phyloP scores from a whole-genome alignment of 129 eudicot species.

The Flaveria brownii region DNA sequence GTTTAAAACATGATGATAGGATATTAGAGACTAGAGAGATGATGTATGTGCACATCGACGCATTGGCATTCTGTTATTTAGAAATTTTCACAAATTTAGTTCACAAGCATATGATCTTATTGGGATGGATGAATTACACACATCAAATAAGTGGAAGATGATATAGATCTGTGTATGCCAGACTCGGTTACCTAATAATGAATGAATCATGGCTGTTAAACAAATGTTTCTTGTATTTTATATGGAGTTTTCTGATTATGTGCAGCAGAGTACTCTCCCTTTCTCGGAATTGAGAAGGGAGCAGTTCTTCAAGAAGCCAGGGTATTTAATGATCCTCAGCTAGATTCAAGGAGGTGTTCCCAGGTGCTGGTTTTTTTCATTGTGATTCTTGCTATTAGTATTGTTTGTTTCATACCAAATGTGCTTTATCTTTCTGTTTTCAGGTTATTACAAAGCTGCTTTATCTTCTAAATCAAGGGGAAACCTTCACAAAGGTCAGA shows the following conservation, averaged over 20 bases:
- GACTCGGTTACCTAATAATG: background rate
- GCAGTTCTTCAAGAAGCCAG: conserved; percentile 97
- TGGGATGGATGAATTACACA: background rate
- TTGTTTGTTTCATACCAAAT: background rate
- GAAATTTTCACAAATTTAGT: too few species aligned
- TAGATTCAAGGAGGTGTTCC: conserved; percentile 94
- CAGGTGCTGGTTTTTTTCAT: conserved; percentile 49
- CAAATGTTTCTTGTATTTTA: background rate
- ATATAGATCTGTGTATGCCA: conserved; percentile 21
- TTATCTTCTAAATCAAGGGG: conserved; percentile 95
- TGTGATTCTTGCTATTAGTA: background rate
- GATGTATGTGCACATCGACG: background rate
- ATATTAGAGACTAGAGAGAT: background rate
- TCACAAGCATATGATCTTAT: background rate
- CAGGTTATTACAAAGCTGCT: conserved; percentile 97
- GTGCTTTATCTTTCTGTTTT: conserved; percentile 18
- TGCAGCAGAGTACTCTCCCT: conserved; percentile 89
- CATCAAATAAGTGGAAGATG: background rate
- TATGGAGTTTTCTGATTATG: conserved; percentile 3
- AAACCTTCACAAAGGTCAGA: conserved; percentile 80
- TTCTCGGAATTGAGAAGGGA: conserved; percentile 93
- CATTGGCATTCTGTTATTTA: too few species aligned
- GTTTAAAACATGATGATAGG: too few species aligned
- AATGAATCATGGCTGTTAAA: background rate
- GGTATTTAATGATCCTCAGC: conserved; percentile 96